Evolutionary conservation across 1,139 yeast genomes (phyloP), one percentile per base, ranked within the genome.

Genomic region (Sugiyamaella pinicola): DNA sequence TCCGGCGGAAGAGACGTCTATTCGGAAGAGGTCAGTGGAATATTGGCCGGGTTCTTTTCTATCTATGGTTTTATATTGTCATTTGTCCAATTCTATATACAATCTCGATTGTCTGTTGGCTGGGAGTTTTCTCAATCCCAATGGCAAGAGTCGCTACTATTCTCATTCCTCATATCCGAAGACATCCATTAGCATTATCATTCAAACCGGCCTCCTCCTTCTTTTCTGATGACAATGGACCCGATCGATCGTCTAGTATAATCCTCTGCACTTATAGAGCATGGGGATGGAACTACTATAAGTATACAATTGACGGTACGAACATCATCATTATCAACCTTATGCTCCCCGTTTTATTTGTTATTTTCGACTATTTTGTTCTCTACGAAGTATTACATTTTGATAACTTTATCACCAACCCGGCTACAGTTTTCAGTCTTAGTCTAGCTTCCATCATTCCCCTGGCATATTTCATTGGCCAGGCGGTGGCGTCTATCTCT

Each of bases 11-110:
- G 31, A 73, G 75, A 3, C 74, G 99, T 56, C 76, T 83, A 51
- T 93, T 93, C 68, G 99, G 99, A 29, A 79, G 99, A 68, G 99
- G 99, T 26, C 76, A 83, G 60, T 93, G 99, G 99, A 83, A 86
- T 18, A 68, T 84, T 37, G 96, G 96, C 1, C 79, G 99, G 59
- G 77, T 91, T 41, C 68, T 84, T 13, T 93, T 90, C 65, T 93
- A 84, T 65, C n/a, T 83, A 3, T 80, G 81, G 63, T 91, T 84
- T 66, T 90, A 91, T 64, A 62, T 79, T 2, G 61, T 87, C 4
- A 67, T 91, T 38, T 87, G 84, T 58, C 98, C 98, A 1, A 64
- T 87, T 3, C 74, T 85, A 26, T 70, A 76, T 33, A 2, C 79
- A 0, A 74, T 89, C 8, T 80, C 87, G 4, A 60, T 80, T 0